Evolutionary conservation across 2,329 filamentous ascomycete species (phyloP).

Genomic region (Clarireedia monteithiana): DNA sequence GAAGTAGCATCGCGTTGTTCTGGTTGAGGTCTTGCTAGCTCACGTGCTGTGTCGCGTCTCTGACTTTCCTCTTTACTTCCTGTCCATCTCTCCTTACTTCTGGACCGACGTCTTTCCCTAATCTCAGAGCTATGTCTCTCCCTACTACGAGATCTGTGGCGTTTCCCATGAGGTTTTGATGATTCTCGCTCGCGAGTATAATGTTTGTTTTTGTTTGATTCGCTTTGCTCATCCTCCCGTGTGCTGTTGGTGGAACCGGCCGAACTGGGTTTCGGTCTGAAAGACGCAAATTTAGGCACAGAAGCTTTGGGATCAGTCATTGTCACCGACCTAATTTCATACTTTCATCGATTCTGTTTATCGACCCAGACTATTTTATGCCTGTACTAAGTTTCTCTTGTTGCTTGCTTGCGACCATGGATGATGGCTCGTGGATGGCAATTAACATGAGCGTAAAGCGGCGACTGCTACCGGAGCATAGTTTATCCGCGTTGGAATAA

Average conservation of each 20-base stretch:
- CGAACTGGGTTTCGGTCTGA: conserved; percentile 44
- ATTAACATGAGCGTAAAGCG: not conserved
- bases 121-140: not conserved
- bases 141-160: conserved; percentile 5
- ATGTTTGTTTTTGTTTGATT: conserved; percentile 2
- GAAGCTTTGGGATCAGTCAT: conserved; percentile 26
- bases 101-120: conserved; percentile 5
- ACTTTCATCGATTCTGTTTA: not conserved
- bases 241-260: conserved; percentile 1
- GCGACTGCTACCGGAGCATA: not conserved
- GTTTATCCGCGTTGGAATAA: conserved; percentile 1
- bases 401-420: not conserved
- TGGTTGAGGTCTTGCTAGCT: conserved; percentile 5
- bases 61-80: not conserved
- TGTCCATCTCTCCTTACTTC: conserved; percentile 1
- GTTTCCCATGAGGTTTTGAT: conserved; percentile 2
- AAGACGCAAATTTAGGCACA: conserved; percentile 69
- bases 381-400: too few relatives aligned
- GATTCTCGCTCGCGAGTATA: not conserved
- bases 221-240: conserved; percentile 12
- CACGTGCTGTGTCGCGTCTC: not conserved
- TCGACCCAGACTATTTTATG: not conserved
- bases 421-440: not conserved
- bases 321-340: not conserved
- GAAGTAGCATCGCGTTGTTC: conserved; percentile 1